A percentile compares a stretch with the other conserved stretches of the same genome.
phyloP scores from a whole-genome alignment of 2,329 filamentous ascomycete species.

The Pyricularia sp. region DNA sequence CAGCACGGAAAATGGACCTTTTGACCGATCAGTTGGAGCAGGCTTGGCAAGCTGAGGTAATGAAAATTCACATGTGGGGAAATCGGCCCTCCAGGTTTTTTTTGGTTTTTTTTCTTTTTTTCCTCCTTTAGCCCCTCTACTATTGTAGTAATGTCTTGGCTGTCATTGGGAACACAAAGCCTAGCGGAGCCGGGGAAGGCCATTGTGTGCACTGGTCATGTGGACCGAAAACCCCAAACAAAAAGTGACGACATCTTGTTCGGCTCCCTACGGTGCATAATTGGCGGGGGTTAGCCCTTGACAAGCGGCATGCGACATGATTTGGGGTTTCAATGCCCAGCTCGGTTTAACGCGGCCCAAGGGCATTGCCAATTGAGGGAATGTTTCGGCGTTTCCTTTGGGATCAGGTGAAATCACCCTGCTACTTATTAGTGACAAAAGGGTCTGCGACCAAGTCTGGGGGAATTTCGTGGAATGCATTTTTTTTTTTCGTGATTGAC shows the following conservation, averaged over 20 bases:
- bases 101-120: no score
- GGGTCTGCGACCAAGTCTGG: neutral
- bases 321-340: neutral
- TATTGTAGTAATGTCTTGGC: neutral
- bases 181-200: neutral
- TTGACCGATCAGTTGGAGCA: neutral
- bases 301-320: neutral
- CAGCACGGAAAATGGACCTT: neutral
- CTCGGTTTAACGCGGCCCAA: neutral
- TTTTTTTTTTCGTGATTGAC: neutral
- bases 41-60: neutral
- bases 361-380: neutral
- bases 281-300: neutral
- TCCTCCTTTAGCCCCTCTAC: no score
- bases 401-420: neutral
- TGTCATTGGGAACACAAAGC: neutral
- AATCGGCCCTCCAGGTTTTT: neutral
- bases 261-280: neutral
- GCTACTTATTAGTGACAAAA: neutral
- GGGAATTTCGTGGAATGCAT: neutral
- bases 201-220: neutral
- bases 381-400: neutral
- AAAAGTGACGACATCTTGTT: slow-evolving; percentile 1
- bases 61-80: neutral
- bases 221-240: neutral